Conservation (phyloP, 371 early-diverging fungal species). For the Syncephalastrum sp. region DNA sequence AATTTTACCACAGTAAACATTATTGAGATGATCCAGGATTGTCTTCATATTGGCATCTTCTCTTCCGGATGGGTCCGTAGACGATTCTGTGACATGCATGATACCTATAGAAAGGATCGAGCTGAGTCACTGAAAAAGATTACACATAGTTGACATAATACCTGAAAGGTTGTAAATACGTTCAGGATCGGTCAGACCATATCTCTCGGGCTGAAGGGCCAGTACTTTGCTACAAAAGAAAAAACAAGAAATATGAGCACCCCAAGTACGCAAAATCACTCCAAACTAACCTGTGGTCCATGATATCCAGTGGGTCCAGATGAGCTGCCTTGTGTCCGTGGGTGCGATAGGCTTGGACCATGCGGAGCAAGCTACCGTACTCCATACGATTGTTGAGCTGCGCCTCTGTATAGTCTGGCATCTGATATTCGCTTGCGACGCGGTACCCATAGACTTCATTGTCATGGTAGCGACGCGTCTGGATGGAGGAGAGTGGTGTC, state of each 20-base stretch:
- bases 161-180: conserved; percentile 63
- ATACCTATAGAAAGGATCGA: conserved; percentile 56
- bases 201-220: conserved; percentile 81
- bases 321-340: conserved; percentile 85
- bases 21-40: conserved; percentile 70
- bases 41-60: conserved; percentile 66
- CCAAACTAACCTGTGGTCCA: conserved; percentile 59
- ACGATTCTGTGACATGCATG: conserved; percentile 66
- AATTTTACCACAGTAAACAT: conserved; percentile 82
- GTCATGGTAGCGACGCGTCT: conserved; percentile 59
- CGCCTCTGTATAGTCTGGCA: conserved; percentile 74
- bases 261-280: not conserved
- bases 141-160: conserved; percentile 10
- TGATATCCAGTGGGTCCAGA: conserved; percentile 86
- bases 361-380: conserved; percentile 80
- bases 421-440: conserved; percentile 60
- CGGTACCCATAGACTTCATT: conserved; percentile 86
- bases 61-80: conserved; percentile 31
- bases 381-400: conserved; percentile 81
- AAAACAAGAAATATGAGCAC: not conserved
- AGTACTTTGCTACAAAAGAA: conserved; percentile 47
- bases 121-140: not conserved
- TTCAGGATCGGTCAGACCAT: conserved; percentile 63
- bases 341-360: conserved; percentile 82
- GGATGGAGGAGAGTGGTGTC: conserved; percentile 4